Evolutionary conservation across 495 filamentous ascomycete species (phyloP), one percentile per base, ranked within the genome.

Genomic region (Melanomma pulvis-pyrius): DNA sequence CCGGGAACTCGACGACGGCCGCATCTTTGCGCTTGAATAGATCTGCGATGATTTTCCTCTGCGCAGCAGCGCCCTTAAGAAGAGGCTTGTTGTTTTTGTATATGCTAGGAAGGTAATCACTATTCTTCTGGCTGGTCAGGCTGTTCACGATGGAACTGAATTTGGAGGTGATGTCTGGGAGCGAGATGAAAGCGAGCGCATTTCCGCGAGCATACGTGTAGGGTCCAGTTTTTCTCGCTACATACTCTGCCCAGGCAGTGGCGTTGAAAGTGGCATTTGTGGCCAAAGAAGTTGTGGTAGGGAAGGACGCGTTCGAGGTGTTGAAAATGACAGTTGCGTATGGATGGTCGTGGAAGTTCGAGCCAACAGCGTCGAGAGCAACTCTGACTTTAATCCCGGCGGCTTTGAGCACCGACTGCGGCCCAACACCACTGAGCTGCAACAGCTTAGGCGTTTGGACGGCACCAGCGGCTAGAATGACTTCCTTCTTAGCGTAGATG

Each of bases 401-500:
- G 8, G 36, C 34, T 21, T 58, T 13, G 1, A 69, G 47, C 4
- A 69, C 30, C 19, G 15, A 24, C 47, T 64, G 63, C 3, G 66
- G 60, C 1, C 66, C 66, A 36, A 69, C 44, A 21, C 66, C 66
- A 24, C 25, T 36, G 29, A 49, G 19, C 47, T 63, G 59, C 13
- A 69, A 46, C 2, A 69, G 15, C 41, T 64, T 52, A 1, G 66
- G 66, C 3, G 66, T 63, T 11, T 44, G 28, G 1, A 69, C 47
- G 39, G 59, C 60, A 0, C 66, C 66, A 22, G 60, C 59, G 12
- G 66, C 59, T 3, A 69, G 51, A 46, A 69, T 83, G 8, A 87
- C 82, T 69, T 88, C 86, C 53, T 79, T 80, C 6, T 72, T 76
- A 0, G 83, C 84, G n/a, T 67, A 75, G n/a, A n/a, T n/a, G n/a